Conservation (phyloP, 352 stramenopile species). For the Albugo laibachii region DNA sequence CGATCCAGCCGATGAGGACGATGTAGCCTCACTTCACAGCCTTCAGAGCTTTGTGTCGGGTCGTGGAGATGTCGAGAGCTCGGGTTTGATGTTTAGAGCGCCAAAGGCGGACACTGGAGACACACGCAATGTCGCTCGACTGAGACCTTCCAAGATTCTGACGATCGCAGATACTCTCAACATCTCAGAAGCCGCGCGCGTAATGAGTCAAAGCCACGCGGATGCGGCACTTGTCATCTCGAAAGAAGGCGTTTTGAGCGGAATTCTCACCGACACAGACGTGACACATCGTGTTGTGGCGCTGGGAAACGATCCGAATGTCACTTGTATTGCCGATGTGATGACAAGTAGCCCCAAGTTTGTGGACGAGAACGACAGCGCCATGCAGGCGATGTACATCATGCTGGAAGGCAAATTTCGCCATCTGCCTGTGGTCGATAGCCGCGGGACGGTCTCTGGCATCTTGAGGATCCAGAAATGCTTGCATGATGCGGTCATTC, state of each 20-base stretch:
- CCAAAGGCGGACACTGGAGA: conserved; percentile 17
- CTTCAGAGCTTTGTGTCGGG: conserved; percentile 59
- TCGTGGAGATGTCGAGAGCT: conserved; percentile 17
- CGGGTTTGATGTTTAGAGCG: no score
- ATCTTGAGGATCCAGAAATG: conserved; percentile 98
- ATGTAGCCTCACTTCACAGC: conserved; percentile 62
- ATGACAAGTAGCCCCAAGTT: conserved; percentile 82
- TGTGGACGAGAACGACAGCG: conserved; percentile 72
- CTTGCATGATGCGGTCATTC: conserved; percentile 94
- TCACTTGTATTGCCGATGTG: conserved; percentile 61
- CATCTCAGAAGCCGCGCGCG: conserved; percentile 76
- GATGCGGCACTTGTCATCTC: conserved; percentile 88
- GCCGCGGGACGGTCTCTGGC: conserved; percentile 80
- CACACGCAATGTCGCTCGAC: conserved; percentile 69
- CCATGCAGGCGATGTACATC: conserved; percentile 82
- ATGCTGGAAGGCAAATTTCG: conserved; percentile 88
- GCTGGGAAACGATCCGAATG: conserved; percentile 65
- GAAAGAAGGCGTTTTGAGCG: conserved; percentile 70
- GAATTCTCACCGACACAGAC: conserved; percentile 92
- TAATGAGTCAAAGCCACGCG: conserved; percentile 79
- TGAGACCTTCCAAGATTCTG: conserved; percentile 77
- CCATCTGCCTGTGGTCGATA: conserved; percentile 90
- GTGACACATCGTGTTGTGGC: conserved; percentile 72
- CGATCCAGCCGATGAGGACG: conserved; percentile 35
- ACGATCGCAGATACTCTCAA: conserved; percentile 71